Evolutionary conservation across 768 basidiomycete species (phyloP).

Genomic region (Mycena chlorophos): DNA sequence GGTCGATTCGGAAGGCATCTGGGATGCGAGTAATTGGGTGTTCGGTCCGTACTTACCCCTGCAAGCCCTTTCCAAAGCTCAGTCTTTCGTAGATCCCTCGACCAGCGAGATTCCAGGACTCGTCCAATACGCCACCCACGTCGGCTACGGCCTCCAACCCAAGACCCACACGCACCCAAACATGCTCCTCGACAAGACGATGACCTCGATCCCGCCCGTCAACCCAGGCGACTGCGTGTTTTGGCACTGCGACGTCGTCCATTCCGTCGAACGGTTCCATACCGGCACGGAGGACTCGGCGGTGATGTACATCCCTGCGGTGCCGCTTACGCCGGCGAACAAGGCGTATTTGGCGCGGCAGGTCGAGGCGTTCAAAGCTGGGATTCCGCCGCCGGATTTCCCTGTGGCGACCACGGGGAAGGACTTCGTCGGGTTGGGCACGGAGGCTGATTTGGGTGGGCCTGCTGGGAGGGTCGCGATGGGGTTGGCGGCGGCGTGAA

Average conservation of each 20-base stretch:
- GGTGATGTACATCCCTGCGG: conserved; percentile 58
- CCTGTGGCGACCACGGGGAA: too few species aligned
- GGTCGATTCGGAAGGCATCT: conserved; percentile 48
- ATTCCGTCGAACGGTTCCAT: conserved; percentile 55
- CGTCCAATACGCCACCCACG: too few species aligned
- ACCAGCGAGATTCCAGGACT: conserved; percentile 56
- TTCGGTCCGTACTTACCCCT: too few species aligned
- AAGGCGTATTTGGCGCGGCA: too few species aligned
- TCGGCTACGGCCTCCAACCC: conserved; percentile 58
- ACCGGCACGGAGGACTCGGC: conserved; percentile 50
- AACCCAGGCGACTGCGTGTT: conserved; percentile 66
- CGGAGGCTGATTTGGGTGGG: too few species aligned
- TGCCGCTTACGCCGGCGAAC: conserved; percentile 49
- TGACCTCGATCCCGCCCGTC: conserved; percentile 59
- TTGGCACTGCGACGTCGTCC: conserved; percentile 58
- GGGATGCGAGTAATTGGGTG: conserved; percentile 54
- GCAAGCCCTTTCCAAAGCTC: too few species aligned
- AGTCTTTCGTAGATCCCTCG: too few species aligned
- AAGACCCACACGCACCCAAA: conserved; percentile 62
- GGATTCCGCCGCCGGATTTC: too few species aligned
- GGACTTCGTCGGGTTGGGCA: too few species aligned
- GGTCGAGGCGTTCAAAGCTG: too few species aligned
- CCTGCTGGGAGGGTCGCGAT: too few species aligned
- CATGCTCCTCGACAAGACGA: conserved; percentile 52
- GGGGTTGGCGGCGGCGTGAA: too few species aligned